Base-by-base conservation (phyloP, 2,329 filamentous ascomycete species). In the Leptodontidium sp. region DNA sequence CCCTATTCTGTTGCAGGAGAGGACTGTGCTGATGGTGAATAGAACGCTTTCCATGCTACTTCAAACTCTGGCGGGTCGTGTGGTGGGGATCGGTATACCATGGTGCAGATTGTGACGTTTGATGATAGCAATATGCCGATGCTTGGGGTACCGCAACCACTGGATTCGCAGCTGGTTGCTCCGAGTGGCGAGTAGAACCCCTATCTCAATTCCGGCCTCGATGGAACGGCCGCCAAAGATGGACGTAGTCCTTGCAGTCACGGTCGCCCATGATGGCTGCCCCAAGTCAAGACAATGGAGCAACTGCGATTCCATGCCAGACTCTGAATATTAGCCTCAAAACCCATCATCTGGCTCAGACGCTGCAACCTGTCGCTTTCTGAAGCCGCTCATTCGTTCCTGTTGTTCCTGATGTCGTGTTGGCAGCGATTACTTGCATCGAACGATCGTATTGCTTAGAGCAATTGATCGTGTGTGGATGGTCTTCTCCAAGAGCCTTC, bases 401-500 rank as follows among this genome's bases (percentile, higher is more conserved):
- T n/a, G 12, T 4, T 3, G 12, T 29, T 4, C 21, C 17, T 24
- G 21, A 14, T 45, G 35, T 14, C 21, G n/a, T 43, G 12, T 45
- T n/a, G 14, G 8, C 21, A 40, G 38, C 57, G 21, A 59, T 59
- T 6, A 45, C 26, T 6, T 43, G 11, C 32, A 55, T 55, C 21
- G 55, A n/a, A 38, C 53, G 32, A 40, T 40, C 38, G 24, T 64
- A 64, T 6, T 40, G 35, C 14, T 43, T 8, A 4, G 47, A 58
- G 29, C 40, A 59, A 5, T 45, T 47, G 17, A 66, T 61, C 2
- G 55, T 68, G 1, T 47, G 5, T 15, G 49, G 58, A 58, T 69
- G 67, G 8, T 57, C 40, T 15, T 55, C 21, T 2, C 69, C 69
- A n/a, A 69, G 55, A n/a, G 43, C 43, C 29, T 61, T 68, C 50